phyloP scores from a whole-genome alignment of 73 alveolate genomes.

The Paramecium tetraurelia region DNA sequence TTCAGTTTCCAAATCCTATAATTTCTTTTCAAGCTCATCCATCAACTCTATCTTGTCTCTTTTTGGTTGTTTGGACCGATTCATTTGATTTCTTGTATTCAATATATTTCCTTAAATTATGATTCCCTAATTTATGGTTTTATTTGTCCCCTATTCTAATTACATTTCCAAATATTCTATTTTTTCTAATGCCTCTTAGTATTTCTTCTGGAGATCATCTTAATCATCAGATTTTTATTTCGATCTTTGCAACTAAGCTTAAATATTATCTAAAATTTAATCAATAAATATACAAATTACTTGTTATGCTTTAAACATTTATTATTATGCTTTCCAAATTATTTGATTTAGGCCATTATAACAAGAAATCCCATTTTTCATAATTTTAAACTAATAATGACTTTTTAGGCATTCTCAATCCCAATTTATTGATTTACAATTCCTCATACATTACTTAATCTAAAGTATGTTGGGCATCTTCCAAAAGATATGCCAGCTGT shows the following conservation, averaged over 20 bases:
- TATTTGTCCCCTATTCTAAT: neutral
- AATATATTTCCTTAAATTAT: neutral
- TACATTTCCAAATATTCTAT: neutral
- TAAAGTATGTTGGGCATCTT: neutral
- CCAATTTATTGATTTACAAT: neutral
- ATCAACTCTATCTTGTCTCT: neutral
- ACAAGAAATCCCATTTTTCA: neutral
- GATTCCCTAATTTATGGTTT: neutral
- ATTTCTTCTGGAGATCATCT: neutral
- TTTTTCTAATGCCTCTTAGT: neutral
- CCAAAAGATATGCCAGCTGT: neutral
- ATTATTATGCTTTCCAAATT: neutral
- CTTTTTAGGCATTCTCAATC: neutral
- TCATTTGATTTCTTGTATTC: neutral
- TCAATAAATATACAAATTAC: neutral
- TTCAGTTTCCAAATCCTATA: neutral
- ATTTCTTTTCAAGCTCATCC: neutral
- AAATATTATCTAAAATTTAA: neutral
- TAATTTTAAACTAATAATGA: neutral
- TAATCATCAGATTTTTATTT: neutral
- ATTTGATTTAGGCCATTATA: neutral
- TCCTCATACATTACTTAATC: neutral
- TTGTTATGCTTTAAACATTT: neutral
- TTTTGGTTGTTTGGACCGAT: neutral
- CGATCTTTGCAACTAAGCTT: neutral